Evolutionary conservation across 2,329 filamentous ascomycete species (phyloP).

Genomic region (Colletotrichum kahawae): DNA sequence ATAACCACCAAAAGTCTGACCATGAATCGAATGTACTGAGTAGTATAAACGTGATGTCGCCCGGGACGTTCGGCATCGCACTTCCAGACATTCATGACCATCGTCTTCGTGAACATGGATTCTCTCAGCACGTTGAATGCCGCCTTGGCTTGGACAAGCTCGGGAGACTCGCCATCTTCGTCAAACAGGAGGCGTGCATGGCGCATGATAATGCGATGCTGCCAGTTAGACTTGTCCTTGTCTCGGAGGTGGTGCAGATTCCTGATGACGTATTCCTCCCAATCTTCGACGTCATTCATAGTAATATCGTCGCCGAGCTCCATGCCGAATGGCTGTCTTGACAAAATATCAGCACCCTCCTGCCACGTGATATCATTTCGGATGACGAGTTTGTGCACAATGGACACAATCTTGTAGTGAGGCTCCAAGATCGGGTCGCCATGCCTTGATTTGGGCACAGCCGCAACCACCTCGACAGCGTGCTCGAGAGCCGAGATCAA

Average conservation of each 20-base stretch:
- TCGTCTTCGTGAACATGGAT: constrained; percentile 87
- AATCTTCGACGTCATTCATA: constrained; percentile 66
- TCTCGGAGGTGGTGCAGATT: constrained; percentile 58
- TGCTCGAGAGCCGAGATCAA: constrained; percentile 57
- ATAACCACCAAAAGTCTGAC: constrained; percentile 75
- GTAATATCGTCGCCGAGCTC: constrained; percentile 52
- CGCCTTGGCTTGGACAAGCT: constrained; percentile 74
- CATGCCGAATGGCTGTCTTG: constrained; percentile 59
- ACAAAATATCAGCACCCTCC: constrained; percentile 56
- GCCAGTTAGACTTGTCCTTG: constrained; percentile 94
- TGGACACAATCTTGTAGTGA: constrained; percentile 87
- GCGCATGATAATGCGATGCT: constrained; percentile 87
- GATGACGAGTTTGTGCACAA: constrained; percentile 81
- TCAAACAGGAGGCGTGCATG: constrained; percentile 64
- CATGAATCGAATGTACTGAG: constrained; percentile 85
- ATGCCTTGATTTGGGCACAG: constrained; percentile 58
- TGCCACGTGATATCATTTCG: constrained; percentile 51
- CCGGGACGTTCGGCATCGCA: constrained; percentile 85
- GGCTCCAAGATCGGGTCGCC: constrained; percentile 86
- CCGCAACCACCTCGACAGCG: constrained; percentile 54
- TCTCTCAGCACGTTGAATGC: constrained; percentile 78
- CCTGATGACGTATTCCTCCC: constrained; percentile 60
- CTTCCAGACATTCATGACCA: constrained; percentile 94
- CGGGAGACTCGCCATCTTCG: constrained; percentile 43
- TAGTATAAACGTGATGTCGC: constrained; percentile 90